Evolutionary conservation across 371 early-diverging fungal species (phyloP), one percentile per base, ranked within the genome.

Genomic region (Cokeromyces recurvatus): DNA sequence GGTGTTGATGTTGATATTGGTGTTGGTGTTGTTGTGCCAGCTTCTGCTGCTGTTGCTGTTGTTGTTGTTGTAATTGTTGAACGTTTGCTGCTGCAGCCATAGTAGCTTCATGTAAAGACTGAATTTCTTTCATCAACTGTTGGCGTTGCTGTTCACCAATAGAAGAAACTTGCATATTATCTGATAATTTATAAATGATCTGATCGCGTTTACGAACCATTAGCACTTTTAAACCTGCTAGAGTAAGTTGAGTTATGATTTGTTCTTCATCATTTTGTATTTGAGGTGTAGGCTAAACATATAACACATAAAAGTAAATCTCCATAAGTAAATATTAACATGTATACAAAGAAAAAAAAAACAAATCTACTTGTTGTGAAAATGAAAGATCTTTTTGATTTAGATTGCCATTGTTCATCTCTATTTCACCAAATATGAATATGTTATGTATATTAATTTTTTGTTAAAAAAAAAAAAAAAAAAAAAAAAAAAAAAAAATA

Each of bases 121-220:
- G 70, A 49, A 82, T 82, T 42, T 78, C 76, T 19, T 64, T 58
- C 45, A 77, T 48, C 7, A 82, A 55, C 22, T 62, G 51, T 32
- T 75, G 62, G 12, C 73, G 66, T 52, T 78, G 75, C n/a, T 78
- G 68, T 38, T 66, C 62, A 10, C 61, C 60, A 6, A 82, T 61
- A 2, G 78, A 71, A 20, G 73, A 52, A 9, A 80, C 71, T 1
- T 76, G 73, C 73, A 80, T 78, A 40, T 77, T 71, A 54, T 77
- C 81, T 3, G 80, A 77, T 27, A 82, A 46, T 32, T 78, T 82
- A 47, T 82, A 82, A 15, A 82, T 74, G 48, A 82, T 79, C 38
- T 80, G 81, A 55, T 79, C 80, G 34, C 68, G 65, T 20, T 77
- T 77, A 19, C 70, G 71, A 19, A 80, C 67, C 77, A 80, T 80